Evolutionary conservation across 2,329 filamentous ascomycete genomes (phyloP).

Genomic region (Truncatella angustata): DNA sequence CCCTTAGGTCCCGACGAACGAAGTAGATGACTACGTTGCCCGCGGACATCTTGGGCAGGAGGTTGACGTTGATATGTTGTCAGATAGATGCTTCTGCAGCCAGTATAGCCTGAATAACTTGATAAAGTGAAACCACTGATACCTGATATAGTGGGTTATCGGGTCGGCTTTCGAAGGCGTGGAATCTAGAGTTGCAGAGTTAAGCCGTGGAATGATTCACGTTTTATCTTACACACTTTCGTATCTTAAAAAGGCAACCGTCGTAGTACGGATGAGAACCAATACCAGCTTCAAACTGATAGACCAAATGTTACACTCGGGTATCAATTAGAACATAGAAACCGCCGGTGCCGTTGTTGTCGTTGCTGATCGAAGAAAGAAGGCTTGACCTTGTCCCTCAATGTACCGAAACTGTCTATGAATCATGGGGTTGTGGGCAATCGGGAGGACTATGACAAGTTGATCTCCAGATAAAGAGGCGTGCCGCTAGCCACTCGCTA

Average conservation of each 20-base stretch:
- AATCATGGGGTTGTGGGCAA: constrained; percentile 3
- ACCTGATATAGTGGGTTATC: no score
- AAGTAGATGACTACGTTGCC: constrained; percentile 66
- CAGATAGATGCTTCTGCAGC: no score
- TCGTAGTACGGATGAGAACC: no score
- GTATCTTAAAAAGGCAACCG: no score
- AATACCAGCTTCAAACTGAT: no score
- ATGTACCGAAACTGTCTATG: constrained; percentile 7
- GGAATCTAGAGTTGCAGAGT: neutral
- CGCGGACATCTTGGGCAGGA: constrained; percentile 22
- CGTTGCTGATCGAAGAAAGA: neutral
- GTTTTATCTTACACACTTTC: no score
- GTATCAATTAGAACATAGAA: neutral
- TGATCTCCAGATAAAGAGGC: neutral
- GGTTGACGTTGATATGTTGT: neutral
- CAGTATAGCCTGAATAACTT: no score
- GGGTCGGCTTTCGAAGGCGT: no score
- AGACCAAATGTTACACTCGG: neutral
- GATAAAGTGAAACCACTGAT: no score
- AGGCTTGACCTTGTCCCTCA: no score
- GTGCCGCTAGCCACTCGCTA: constrained; percentile 2
- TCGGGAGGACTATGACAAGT: neutral
- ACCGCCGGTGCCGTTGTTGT: neutral
- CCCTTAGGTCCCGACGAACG: constrained; percentile 69
- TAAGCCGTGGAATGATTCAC: no score